Base-by-base conservation (phyloP, 73 alveolate genomes). In the Paramecium caudatum region DNA sequence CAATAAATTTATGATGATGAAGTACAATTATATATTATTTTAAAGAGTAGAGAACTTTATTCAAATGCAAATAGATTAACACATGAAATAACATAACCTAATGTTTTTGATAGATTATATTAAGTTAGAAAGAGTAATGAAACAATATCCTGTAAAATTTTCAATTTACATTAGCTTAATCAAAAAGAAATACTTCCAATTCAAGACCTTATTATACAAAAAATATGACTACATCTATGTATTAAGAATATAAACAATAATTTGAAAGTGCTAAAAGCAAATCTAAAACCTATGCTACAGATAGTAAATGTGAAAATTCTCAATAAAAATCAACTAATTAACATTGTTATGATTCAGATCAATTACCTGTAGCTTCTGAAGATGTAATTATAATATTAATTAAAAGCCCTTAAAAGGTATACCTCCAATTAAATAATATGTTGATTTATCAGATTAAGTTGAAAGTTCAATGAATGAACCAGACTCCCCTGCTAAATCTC, bases 141-240 rank as follows among this genome's bases (percentile, higher is more conserved):
- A 65, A 65, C 12, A 27, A 10, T 55, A 10, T 27, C 30, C 1
- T 55, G 47, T 43, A 74, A 23, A 21, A 6, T 13, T 27, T 6
- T 3, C 7, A 5, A 1, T 74, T 45, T 19, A 39, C 7, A 21
- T 74, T 45, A 74, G 88, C 36, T 39, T 6, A 30, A 39, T 41
- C 88, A 41, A 74, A 74, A 74, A 74, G 88, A 43, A 74, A 74
- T 21, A 74, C 88, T 41, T 36, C 68, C n/a, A 39, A 74, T 41
- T 74, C 55, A 2, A 27, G 47, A 39, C 88, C 88, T 41, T 74
- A 74, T 74, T 74, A 27, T 45, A 74, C 88, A 41, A 74, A 74
- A 74, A 74, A 74, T 21, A 74, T 74, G 88, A 74, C 69, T 43
- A 74, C 34, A 21, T 19, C 55, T 34, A 30, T 41, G 47, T 74